Conservation (phyloP, 495 filamentous ascomycete species). For the Podospora didyma region DNA sequence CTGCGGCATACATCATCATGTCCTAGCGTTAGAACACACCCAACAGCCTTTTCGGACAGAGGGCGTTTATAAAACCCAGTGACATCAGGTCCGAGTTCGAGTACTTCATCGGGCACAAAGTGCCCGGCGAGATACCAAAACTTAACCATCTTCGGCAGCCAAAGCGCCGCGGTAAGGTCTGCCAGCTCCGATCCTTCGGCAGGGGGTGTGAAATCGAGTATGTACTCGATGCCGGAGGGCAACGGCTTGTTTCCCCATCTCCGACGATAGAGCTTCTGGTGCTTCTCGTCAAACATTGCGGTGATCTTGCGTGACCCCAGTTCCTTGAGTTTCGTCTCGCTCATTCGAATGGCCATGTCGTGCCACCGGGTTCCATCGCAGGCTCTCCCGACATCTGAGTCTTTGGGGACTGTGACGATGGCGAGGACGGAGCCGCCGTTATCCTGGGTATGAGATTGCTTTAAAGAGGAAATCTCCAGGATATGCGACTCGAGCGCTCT, state of each 20-base stretch:
- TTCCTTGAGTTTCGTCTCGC: slow-evolving; percentile 41
- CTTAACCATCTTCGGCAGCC: slow-evolving; percentile 49
- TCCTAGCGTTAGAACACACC: slow-evolving; percentile 22
- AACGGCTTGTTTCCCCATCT: slow-evolving; percentile 27
- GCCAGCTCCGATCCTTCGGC: slow-evolving; percentile 56
- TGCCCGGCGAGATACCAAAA: slow-evolving; percentile 45
- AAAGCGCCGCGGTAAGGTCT: slow-evolving; percentile 53
- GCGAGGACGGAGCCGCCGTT: slow-evolving; percentile 48
- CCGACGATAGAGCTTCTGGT: slow-evolving; percentile 29
- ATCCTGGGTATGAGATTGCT: slow-evolving; percentile 29
- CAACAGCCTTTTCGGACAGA: slow-evolving; percentile 21
- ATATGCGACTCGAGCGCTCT: slow-evolving; percentile 21
- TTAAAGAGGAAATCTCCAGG: slow-evolving; percentile 13
- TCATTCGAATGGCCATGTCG: slow-evolving; percentile 36
- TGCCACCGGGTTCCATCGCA: slow-evolving; percentile 23
- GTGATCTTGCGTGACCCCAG: slow-evolving; percentile 48
- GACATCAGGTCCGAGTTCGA: not conserved
- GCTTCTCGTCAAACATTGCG: slow-evolving; percentile 41
- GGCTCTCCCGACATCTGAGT: slow-evolving; percentile 15
- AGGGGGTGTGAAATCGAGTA: slow-evolving; percentile 61
- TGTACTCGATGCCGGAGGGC: slow-evolving; percentile 46
- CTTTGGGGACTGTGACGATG: slow-evolving; percentile 45
- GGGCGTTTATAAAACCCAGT: slow-evolving; percentile 4
- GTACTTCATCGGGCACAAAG: slow-evolving; percentile 29
- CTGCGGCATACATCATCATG: slow-evolving; percentile 32